Conservation (phyloP, 768 basidiomycete species). For the Mycena venus region DNA sequence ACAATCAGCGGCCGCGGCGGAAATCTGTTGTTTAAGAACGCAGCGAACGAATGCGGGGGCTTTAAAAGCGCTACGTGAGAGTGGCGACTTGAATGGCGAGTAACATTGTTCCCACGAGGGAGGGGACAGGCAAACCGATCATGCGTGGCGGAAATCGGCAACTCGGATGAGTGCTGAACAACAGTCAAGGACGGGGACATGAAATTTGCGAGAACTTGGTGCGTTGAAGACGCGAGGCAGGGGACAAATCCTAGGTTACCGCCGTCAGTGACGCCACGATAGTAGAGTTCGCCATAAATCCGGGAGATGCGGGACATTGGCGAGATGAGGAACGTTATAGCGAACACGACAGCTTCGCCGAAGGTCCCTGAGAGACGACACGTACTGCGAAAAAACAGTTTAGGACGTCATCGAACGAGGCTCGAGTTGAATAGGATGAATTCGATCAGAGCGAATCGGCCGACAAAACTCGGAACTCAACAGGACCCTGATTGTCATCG, state of each 20-base stretch:
- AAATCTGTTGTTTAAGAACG: background rate
- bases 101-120: background rate
- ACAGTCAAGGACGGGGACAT: no score
- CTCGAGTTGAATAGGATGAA: background rate
- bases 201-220: background rate
- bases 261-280: background rate
- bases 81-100: background rate
- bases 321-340: background rate
- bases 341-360: background rate
- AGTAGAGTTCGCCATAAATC: background rate
- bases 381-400: background rate
- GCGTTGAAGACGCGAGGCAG: background rate
- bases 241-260: background rate
- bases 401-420: background rate
- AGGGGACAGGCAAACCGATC: background rate
- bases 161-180: no score
- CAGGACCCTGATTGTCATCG: background rate
- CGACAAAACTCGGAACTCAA: background rate
- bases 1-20: background rate
- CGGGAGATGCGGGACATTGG: background rate
- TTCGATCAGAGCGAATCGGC: background rate
- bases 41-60: background rate
- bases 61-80: slow-evolving; percentile 10
- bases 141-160: background rate
- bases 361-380: background rate